Evolutionary conservation across 2,329 filamentous ascomycete genomes (phyloP), one percentile per base, ranked within the genome.

Genomic region (Venturia asperata): DNA sequence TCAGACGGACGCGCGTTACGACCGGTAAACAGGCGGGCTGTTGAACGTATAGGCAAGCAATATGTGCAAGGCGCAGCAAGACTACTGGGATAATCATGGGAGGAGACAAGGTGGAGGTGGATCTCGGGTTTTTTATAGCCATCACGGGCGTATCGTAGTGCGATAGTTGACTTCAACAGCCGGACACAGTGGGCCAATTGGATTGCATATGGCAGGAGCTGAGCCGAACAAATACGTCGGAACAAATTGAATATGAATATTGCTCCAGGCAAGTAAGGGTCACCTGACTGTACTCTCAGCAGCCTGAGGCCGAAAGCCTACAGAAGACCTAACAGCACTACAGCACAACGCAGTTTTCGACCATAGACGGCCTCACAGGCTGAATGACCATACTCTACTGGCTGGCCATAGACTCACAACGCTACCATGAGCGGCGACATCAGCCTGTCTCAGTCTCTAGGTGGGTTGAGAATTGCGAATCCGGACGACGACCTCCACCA

Each of bases 381-480:
- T 58, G 52, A 58, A 37, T 58, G 52, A 58, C 37, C 49, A 55
- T 3, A 34, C 19, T 19, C 30, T 15, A 19, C 52, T 58, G 52
- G 52, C 52, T 58, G 52, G 52, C 30, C 19, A 52, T 27, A 52
- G 9, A 52, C 21, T 10, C 52, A 61, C 60, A 17, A 34, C 37
- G 30, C 37, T 21, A 45, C 24, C 76, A 97, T 97, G 92, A 91
- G 92, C 80, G 91, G 90, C 77, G 92, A 96, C 81, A 80, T 96
- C 75, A 96, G 90, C 78, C 86, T 97, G 70, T 94, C 92, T 74
- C 90, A 92, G 80, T 91, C 91, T 73, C 84, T 97, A 73, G 94
- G 94, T 73, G 93, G 93, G 72, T 82, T 99, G 77, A 91, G 93
- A 76, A 97, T 99, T 77, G 93, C 94, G 72, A 99, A 97, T 77